Conservation (phyloP, 352 stramenopile species). For the Globisporangium cystogenes region DNA sequence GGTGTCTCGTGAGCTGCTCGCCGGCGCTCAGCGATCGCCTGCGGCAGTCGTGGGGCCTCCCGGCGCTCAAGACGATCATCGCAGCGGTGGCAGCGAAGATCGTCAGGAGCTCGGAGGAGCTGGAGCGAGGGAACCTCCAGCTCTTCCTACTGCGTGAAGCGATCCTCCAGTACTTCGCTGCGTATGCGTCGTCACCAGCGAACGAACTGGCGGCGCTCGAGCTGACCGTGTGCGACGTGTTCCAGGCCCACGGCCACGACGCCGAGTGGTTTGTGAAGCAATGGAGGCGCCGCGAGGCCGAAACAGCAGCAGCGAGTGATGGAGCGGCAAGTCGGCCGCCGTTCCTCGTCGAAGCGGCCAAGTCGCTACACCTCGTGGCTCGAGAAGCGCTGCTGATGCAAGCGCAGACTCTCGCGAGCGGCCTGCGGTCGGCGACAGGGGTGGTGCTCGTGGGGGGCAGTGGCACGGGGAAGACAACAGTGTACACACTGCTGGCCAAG, state of each 20-base stretch:
- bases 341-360: background rate
- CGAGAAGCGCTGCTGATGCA: constrained; percentile 17
- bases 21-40: background rate
- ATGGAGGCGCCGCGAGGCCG: constrained; percentile 7
- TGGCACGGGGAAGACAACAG: constrained; percentile 32
- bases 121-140: constrained; percentile 13
- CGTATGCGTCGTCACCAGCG: background rate
- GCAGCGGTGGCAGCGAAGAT: constrained; percentile 1
- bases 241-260: constrained; percentile 6
- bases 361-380: constrained; percentile 13
- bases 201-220: constrained; percentile 1
- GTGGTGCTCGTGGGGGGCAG: constrained; percentile 18
- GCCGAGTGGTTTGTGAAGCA: constrained; percentile 23
- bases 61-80: constrained; percentile 10
- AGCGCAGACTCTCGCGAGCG: constrained; percentile 6
- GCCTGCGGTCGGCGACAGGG: constrained; percentile 10
- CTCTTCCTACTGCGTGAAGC: constrained; percentile 7
- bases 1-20: constrained; percentile 8
- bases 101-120: constrained; percentile 5
- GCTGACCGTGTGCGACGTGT: background rate
- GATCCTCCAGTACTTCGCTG: constrained; percentile 5
- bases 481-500: constrained; percentile 28
- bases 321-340: background rate
- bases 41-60: constrained; percentile 2
- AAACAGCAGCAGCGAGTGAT: background rate